These are phyloP conservation scores for Fusarium sacchari DNA, from an alignment of 2,329 filamentous ascomycete species.

Conservation along the genomic window DNA sequence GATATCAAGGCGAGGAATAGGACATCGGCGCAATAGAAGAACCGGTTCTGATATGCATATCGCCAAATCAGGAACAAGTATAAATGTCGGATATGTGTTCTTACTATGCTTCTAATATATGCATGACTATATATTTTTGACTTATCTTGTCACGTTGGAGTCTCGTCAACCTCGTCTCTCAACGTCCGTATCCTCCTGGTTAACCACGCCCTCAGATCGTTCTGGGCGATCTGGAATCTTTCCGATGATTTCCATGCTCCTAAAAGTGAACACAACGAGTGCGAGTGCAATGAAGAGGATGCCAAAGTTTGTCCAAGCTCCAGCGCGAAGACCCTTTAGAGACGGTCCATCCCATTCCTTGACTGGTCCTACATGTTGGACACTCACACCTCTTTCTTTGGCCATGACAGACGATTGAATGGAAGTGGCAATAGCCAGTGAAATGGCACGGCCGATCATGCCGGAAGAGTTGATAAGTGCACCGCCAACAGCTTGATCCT, in stretches of 20 bases:
- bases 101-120: background rate
- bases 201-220: slow-evolving; percentile 38
- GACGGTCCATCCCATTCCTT: slow-evolving; percentile 57
- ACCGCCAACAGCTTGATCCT: slow-evolving; percentile 74
- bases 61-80: background rate
- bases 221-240: slow-evolving; percentile 44
- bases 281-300: slow-evolving; percentile 55
- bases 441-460: slow-evolving; percentile 73
- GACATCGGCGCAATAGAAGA: background rate
- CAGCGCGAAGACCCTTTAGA: slow-evolving; percentile 59
- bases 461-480: slow-evolving; percentile 74
- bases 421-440: slow-evolving; percentile 71
- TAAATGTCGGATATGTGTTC: background rate
- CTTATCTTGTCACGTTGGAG: background rate
- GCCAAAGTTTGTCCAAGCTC: slow-evolving; percentile 63
- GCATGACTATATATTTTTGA: background rate
- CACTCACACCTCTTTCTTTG: slow-evolving; percentile 53
- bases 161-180: slow-evolving; percentile 20
- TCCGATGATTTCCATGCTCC: slow-evolving; percentile 63
- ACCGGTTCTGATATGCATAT: background rate
- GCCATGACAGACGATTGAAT: slow-evolving; percentile 72
- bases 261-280: slow-evolving; percentile 60
- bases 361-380: slow-evolving; percentile 57
- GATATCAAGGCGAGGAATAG: background rate
- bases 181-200: slow-evolving; percentile 27